These are phyloP conservation scores for Pythium scleroteichum DNA, from an alignment of 352 stramenopile species.

Conservation along the genomic window DNA sequence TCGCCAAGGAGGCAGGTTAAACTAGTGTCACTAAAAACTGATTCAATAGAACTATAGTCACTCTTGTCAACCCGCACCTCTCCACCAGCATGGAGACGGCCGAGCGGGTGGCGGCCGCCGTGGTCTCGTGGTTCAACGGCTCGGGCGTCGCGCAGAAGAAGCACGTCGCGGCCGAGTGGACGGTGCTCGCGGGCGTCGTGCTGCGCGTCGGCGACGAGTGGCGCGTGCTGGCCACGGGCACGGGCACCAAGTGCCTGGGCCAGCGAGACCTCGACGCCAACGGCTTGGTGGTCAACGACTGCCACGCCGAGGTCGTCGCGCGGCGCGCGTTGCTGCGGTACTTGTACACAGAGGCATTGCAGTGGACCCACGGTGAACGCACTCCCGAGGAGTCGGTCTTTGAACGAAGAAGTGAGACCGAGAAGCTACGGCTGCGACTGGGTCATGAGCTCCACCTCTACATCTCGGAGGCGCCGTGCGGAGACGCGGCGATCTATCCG, in stretches of 20 bases:
- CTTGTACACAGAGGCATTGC: conserved; percentile 79
- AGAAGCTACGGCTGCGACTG: conserved; percentile 49
- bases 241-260: conserved; percentile 84
- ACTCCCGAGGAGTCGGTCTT: conserved; percentile 45
- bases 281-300: conserved; percentile 90
- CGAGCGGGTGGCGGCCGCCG: conserved; percentile 29
- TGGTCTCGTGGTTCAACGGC: conserved; percentile 61
- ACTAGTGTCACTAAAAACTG: no score
- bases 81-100: no score
- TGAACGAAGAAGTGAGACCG: conserved; percentile 28
- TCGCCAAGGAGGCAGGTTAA: no score
- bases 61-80: no score
- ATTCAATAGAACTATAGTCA: no score
- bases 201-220: conserved; percentile 29
- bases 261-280: conserved; percentile 57
- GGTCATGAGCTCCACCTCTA: conserved; percentile 88
- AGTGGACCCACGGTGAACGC: conserved; percentile 26
- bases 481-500: conserved; percentile 92
- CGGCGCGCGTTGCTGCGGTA: conserved; percentile 83
- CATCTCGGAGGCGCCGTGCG: conserved; percentile 92
- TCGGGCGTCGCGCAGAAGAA: conserved; percentile 62
- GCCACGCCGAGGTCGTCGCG: conserved; percentile 91
- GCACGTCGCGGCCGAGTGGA: conserved; percentile 53
- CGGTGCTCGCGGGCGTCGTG: conserved; percentile 62
- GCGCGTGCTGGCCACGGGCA: conserved; percentile 54